phyloP scores from a whole-genome alignment of 2,329 filamentous ascomycete genomes.

The Escovopsis weberi region DNA sequence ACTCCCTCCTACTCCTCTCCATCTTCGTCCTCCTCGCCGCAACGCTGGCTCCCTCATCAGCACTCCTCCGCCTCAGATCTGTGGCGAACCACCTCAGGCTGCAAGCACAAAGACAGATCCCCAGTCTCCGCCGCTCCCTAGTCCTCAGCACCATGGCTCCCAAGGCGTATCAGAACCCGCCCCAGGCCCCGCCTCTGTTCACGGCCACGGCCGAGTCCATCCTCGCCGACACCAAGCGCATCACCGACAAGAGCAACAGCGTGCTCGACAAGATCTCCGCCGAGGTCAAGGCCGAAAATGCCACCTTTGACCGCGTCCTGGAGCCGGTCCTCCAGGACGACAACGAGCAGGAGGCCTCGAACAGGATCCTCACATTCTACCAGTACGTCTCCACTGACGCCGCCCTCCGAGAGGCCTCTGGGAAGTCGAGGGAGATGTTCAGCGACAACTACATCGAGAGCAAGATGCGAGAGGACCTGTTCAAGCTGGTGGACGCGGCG shows the following conservation, averaged over 20 bases:
- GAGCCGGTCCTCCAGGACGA: constrained; percentile 60
- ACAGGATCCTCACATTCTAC: constrained; percentile 63
- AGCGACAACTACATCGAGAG: constrained; percentile 67
- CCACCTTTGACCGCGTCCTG: constrained; percentile 40
- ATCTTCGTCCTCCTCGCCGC: constrained; percentile 43
- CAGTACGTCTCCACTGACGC: constrained; percentile 60
- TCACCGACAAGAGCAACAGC: constrained; percentile 48
- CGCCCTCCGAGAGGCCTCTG: constrained; percentile 58
- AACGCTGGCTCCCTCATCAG: constrained; percentile 54
- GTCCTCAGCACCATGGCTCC: constrained; percentile 48
- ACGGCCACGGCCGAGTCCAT: constrained; percentile 58
- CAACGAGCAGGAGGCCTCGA: constrained; percentile 44
- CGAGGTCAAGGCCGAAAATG: constrained; percentile 37
- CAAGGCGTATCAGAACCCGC: constrained; percentile 55
- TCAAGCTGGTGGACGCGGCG: constrained; percentile 46
- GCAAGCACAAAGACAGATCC: constrained; percentile 16
- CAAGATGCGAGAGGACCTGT: constrained; percentile 71
- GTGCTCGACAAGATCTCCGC: constrained; percentile 54
- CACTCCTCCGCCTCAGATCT: constrained; percentile 41
- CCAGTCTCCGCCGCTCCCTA: constrained; percentile 19
- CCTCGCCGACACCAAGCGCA: constrained; percentile 48
- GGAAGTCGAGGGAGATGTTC: constrained; percentile 60
- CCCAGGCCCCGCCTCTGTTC: constrained; percentile 65
- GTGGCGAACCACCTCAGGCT: constrained; percentile 41
- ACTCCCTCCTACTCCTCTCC: constrained; percentile 29